A percentile compares a stretch with the other conserved stretches of the same genome.
These are phyloP conservation scores for Viola pubescens DNA, from an alignment of 441 rosid species.

Conservation along the genomic window DNA sequence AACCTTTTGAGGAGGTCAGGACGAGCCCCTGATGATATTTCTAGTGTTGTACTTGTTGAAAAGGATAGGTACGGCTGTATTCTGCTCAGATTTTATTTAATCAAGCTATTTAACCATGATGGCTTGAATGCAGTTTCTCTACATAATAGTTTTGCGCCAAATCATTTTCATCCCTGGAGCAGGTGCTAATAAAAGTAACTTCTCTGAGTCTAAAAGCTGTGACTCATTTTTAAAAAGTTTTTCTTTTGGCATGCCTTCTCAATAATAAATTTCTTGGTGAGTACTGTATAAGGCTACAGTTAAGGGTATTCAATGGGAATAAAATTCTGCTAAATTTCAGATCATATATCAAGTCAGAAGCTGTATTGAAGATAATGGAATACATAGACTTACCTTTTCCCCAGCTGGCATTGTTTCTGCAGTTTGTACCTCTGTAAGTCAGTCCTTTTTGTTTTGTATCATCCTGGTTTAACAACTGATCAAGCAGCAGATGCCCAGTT, in stretches of 20 bases:
- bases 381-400: slow-evolving; percentile 80
- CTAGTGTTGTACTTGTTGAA: slow-evolving; percentile 83
- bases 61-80: slow-evolving; percentile 45
- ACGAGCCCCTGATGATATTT: slow-evolving; percentile 93
- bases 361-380: slow-evolving; percentile 85
- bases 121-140: background rate
- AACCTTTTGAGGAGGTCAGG: slow-evolving; percentile 74
- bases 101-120: background rate
- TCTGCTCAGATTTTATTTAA: too few species aligned
- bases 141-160: background rate
- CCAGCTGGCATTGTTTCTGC: slow-evolving; percentile 64
- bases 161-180: too few species aligned
- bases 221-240: too few species aligned
- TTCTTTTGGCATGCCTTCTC: too few species aligned
- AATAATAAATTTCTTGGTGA: too few species aligned
- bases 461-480: background rate
- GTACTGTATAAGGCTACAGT: too few species aligned
- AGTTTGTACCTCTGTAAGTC: slow-evolving; percentile 68
- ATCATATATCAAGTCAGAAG: slow-evolving; percentile 78
- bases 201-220: too few species aligned
- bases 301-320: too few species aligned
- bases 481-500: background rate
- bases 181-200: too few species aligned
- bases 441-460: background rate
- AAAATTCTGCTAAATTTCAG: slow-evolving; percentile 32